Percentiles rank a stretch among this genome's conserved stretches.
phyloP scores from a whole-genome alignment of 1,284 basidiomycete genomes.

The Tilletia horrida region DNA sequence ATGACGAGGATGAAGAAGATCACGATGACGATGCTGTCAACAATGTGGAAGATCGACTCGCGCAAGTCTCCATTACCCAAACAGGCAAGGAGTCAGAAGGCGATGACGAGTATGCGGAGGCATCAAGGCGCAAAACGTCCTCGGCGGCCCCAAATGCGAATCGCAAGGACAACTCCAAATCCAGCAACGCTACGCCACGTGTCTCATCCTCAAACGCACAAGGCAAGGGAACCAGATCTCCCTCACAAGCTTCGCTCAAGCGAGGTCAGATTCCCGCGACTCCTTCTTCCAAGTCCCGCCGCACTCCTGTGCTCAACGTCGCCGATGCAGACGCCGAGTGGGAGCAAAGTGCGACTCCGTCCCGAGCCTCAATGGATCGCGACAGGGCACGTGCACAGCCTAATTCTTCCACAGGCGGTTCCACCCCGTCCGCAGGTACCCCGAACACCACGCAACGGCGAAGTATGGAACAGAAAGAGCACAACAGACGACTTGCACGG shows the following conservation, averaged over 20 bases:
- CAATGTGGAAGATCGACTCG: not conserved
- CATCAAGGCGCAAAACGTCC: no score
- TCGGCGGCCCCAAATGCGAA: no score
- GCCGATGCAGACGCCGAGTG: constrained; percentile 9
- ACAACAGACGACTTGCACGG: constrained; percentile 3
- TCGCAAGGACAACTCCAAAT: no score
- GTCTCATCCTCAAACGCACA: no score
- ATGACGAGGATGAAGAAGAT: not conserved
- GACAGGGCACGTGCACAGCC: not conserved
- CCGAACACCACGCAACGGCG: not conserved
- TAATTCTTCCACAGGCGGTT: not conserved
- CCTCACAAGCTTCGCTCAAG: no score
- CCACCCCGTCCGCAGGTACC: not conserved
- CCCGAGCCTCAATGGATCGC: constrained; percentile 1
- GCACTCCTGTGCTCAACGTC: constrained; percentile 1
- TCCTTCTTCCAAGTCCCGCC: constrained; percentile 3
- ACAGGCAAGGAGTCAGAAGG: no score
- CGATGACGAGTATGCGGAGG: no score
- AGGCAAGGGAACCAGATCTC: no score
- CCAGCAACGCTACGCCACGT: no score
- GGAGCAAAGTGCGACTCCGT: constrained; percentile 1
- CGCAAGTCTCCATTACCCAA: not conserved
- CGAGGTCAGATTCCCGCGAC: not conserved
- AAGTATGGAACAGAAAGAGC: constrained; percentile 1
- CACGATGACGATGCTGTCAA: not conserved